Conservation (phyloP, 164 flowering plant genomes). For the Liriodendron chinense region DNA sequence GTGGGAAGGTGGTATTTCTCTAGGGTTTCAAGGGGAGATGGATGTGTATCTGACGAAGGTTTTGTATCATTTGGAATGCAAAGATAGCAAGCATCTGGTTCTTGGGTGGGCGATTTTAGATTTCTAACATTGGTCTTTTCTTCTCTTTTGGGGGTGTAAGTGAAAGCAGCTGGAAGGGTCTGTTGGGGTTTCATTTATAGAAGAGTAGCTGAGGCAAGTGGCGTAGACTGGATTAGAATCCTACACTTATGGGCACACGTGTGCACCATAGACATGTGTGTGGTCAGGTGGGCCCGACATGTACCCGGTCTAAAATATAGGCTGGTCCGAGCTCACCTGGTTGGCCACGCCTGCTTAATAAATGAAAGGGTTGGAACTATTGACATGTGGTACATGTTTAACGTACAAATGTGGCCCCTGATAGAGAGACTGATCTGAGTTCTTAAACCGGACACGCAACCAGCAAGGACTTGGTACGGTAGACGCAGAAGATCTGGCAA, state of each 20-base stretch:
- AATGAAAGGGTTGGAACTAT: too few species aligned
- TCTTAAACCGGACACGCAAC: too few species aligned
- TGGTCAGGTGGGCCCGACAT: too few species aligned
- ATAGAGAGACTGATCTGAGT: too few species aligned
- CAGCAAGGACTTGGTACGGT: too few species aligned
- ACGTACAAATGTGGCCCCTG: too few species aligned
- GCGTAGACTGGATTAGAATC: neutral
- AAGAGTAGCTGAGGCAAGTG: neutral
- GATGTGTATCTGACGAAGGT: neutral
- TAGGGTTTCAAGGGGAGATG: neutral
- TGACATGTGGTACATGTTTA: too few species aligned
- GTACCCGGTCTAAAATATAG: neutral
- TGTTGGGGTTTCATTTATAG: slow-evolving; percentile 11
- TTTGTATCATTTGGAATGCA: neutral
- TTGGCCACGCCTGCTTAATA: too few species aligned
- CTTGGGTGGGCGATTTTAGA: neutral
- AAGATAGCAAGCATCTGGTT: too few species aligned
- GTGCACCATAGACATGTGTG: neutral
- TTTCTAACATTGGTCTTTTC: neutral
- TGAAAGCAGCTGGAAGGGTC: neutral
- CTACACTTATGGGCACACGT: neutral
- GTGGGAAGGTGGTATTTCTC: neutral
- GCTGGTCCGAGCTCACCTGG: too few species aligned
- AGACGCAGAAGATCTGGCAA: too few species aligned
- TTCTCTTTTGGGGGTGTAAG: neutral